Evolutionary conservation across 495 filamentous ascomycete species (phyloP), one percentile per base, ranked within the genome.

Genomic region (Apodospora peruviana): DNA sequence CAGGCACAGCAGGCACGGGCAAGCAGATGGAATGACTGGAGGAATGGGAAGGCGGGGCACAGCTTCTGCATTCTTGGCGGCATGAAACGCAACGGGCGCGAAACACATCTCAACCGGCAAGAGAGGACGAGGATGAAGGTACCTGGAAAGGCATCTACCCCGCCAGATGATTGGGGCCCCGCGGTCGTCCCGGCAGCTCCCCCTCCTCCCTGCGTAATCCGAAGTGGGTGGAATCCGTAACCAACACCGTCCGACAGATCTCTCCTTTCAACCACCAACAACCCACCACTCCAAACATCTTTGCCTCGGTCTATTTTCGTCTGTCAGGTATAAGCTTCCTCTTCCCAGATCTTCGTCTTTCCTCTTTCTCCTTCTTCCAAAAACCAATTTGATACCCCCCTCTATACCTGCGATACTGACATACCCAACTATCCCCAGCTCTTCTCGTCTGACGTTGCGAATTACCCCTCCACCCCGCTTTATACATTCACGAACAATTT

Each of bases 401-500:
- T n/a, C n/a, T n/a, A n/a, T n/a, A n/a, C n/a, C n/a, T n/a, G n/a
- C n/a, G n/a, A n/a, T n/a, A n/a, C n/a, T n/a, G n/a, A n/a, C n/a
- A n/a, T n/a, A n/a, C n/a, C n/a, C n/a, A n/a, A n/a, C n/a, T n/a
- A 12, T 21, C 27, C 29, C 43, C 9, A 38, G 5, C 19, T 41
- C 21, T 23, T 18, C 14, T 22, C 39, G 19, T 10, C 19, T 47
- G 39, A 44, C 29, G 38, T 20, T 40, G 35, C 23, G 47, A 19
- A 25, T 39, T 57, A 50, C 58, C 57, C 57, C 57, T 56, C 48
- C 48, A 56, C 43, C 51, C 57, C 55, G 39, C 52, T 40, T 49
- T 50, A 29, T 23, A 18, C 50, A 29, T 41, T 55, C 42, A n/a
- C 47, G 48, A 32, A 36, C 27, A 16, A 36, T 45, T 46, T 41